Evolutionary conservation across 345 rosid species (phyloP), one percentile per base, ranked within the genome.

Genomic region (Linum usitatissimum): DNA sequence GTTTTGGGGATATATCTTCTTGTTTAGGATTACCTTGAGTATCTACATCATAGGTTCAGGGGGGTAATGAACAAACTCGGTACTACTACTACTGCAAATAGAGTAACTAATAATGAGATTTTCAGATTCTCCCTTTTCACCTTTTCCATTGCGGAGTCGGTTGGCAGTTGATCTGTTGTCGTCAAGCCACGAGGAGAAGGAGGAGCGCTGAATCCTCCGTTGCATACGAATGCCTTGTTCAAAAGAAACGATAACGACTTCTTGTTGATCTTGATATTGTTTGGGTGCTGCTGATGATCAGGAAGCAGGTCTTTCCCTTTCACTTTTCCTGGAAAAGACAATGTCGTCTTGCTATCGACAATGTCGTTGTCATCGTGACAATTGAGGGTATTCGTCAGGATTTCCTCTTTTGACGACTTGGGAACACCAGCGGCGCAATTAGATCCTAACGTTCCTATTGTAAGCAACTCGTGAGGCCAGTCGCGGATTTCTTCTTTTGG

Each of bases 1-100:
- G 23, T 21, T 54, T 54, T 54, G 57, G 18, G 57, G 59, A 55
- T 55, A 28, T 55, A 55, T 55, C 59, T 55, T 55, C 30, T 55
- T 55, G 59, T 55, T 55, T 28, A 55, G 21, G 3, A 55, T 55
- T 12, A 30, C 30, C 59, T 19, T 55, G 13, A 55, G 18, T 55
- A 55, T 55, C 59, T 55, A 14, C 30, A 18, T 12, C 23, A 18
- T 18, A 55, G 18, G 3, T 18, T 18, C 28, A 28, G 1, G 18
- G 23, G 30, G 30, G 9, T 12, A 55, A 55, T 55, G 14, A 15
- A 45, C 17, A 9, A 45, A 10, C 51, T 15, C 0, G 51, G 51
- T 45, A 45, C 17, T 23, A 23, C 1, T 23, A 23, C 28, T 23
- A n/a, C n/a, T 45, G 15, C 51, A 45, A 45, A 15, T 45, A 45